Percentiles rank a stretch among this genome's conserved stretches.
These are phyloP conservation scores for Ambrosia artemisiifolia DNA, from an alignment of 129 eudicot species.

Conservation along the genomic window DNA sequence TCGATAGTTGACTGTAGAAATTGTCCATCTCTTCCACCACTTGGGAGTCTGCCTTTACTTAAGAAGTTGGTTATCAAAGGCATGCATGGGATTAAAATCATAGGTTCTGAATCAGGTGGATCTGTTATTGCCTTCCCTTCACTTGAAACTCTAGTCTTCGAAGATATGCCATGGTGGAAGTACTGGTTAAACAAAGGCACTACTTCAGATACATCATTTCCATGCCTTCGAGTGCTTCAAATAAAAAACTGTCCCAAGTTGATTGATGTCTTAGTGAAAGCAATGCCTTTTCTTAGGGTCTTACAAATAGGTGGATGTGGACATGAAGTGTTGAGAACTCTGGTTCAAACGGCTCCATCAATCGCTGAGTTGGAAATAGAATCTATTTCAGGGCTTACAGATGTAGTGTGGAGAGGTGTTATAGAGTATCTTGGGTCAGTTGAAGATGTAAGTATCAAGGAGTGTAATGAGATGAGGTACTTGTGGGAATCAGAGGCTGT, in stretches of 20 bases:
- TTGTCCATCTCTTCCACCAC: constrained; percentile 1
- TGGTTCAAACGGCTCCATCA: no score
- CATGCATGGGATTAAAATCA: neutral
- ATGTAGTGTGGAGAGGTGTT: no score
- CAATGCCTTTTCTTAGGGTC: neutral
- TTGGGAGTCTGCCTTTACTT: neutral
- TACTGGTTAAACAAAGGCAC: neutral
- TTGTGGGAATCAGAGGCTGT: neutral
- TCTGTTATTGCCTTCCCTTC: constrained; percentile 12
- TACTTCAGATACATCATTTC: neutral
- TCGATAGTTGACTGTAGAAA: neutral
- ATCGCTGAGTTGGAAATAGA: no score
- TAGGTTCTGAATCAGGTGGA: neutral
- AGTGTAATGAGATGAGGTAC: no score
- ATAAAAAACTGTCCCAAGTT: neutral
- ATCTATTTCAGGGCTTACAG: no score
- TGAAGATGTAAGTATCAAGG: no score
- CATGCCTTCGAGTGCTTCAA: neutral
- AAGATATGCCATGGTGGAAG: neutral
- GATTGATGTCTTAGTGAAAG: neutral
- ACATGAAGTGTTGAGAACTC: neutral
- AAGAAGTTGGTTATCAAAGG: neutral
- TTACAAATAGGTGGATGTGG: neutral
- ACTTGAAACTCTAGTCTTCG: neutral
- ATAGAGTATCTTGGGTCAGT: no score